Base-by-base conservation (phyloP, 2,329 filamentous ascomycete species). In the Scopulariopsis brevicaulis region DNA sequence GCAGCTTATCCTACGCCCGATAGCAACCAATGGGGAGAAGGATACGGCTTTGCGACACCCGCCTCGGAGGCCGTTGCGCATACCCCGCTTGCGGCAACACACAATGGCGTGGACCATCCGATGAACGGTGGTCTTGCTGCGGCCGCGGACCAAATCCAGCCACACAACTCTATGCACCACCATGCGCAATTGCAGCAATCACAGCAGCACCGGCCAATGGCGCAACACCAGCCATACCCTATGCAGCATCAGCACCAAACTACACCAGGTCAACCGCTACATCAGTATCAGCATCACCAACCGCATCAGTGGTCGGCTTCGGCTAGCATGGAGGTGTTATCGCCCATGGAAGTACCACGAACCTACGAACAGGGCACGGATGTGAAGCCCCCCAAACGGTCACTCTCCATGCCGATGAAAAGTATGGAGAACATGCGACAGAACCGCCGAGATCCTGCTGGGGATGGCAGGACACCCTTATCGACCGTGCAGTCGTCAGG, bases 381-480 rank as follows among this genome's bases (percentile, higher is more conserved):
- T 24, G 22, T 50, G 46, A 50, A 50, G 46, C n/a, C 22, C 6
- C 56, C 61, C 14, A 65, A 63, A 46, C 59, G 63, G 12, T 58
- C 58, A 14, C 46, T 63, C 8, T 60, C 60, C 6, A 59, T 62
- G 54, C 46, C 60, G 35, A 55, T 51, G 35, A 60, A 57, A 46
- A 64, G 63, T 51, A 53, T 65, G 28, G 64, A 65, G 40, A 63
- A 63, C 53, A 53, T 64, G 24, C 52, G 63, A 15, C 59, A 60
- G 12, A 65, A 64, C 58, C 58, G 62, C n/a, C 62, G 59, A 11
- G 58, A 59, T 43, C 18, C 24, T 35, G 10, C 22, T 51, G 35
- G 56, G 46, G n/a, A 52, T 18, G 35, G 32, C 3, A 51, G 54
- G 11, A 22, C 56, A 11, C 35, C 56, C 18, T 1, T 53, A 12